Conservation (phyloP, 1,139 yeast species). For the Saccharomyces pastorianus region DNA sequence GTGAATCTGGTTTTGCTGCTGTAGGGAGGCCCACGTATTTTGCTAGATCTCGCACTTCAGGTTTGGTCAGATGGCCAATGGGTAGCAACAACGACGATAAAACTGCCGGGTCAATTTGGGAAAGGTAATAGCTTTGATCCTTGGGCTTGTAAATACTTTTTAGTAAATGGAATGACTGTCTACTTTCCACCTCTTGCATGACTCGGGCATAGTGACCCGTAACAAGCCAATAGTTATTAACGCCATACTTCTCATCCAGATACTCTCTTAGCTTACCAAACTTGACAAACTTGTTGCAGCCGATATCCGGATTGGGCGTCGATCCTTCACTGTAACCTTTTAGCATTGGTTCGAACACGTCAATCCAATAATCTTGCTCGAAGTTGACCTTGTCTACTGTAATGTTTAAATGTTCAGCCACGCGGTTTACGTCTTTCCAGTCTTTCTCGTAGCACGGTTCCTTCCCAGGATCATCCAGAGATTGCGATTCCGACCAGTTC, state of each 20-base stretch:
- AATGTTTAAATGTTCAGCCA: conserved; percentile 53
- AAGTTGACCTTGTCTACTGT: conserved; percentile 73
- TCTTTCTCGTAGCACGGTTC: conserved; percentile 71
- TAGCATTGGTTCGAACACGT: conserved; percentile 89
- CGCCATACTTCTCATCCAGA: conserved; percentile 36
- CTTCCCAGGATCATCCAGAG: conserved; percentile 16
- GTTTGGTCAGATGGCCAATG: conserved; percentile 67
- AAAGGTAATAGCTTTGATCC: conserved; percentile 86
- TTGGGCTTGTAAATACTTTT: conserved; percentile 55
- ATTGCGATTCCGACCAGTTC: conserved; percentile 65
- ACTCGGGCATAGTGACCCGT: conserved; percentile 89
- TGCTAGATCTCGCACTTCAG: conserved; percentile 66
- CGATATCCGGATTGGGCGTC: conserved; percentile 94
- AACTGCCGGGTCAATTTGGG: conserved; percentile 48
- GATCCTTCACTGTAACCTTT: conserved; percentile 57
- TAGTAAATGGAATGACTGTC: conserved; percentile 41
- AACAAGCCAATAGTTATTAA: conserved; percentile 67
- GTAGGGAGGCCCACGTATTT: conserved; percentile 43
- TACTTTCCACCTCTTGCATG: conserved; percentile 28
- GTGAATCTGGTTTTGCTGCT: conserved; percentile 81
- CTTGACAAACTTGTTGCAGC: conserved; percentile 77
- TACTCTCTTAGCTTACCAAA: conserved; percentile 69
- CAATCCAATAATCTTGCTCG: conserved; percentile 85
- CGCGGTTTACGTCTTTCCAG: conserved; percentile 73
- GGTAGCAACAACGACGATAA: conserved; percentile 60